Percentiles rank a stretch among this genome's conserved stretches.
Evolutionary conservation across 73 alveolate species (phyloP).

Genomic region (Paramecium sexaurelia): DNA sequence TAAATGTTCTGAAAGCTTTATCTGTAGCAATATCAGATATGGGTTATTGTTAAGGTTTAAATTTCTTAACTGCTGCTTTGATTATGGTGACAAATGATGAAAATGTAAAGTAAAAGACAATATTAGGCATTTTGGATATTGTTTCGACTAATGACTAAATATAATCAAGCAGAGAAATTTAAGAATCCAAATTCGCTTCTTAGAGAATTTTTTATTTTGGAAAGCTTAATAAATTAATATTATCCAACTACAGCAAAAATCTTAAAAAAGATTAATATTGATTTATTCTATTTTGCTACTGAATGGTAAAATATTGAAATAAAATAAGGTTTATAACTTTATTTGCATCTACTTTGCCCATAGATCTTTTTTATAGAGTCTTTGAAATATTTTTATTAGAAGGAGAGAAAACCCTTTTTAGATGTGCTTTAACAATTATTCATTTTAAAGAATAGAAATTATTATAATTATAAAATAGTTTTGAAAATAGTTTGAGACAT

Average conservation of each 20-base stretch:
- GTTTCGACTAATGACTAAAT: constrained; percentile 24
- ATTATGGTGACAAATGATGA: constrained; percentile 55
- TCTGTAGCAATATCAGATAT: constrained; percentile 14
- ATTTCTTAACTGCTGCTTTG: constrained; percentile 31
- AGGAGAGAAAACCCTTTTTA: constrained; percentile 34
- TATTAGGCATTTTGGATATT: constrained; percentile 57
- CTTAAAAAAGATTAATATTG: neutral
- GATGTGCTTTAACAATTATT: constrained; percentile 18
- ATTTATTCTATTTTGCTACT: constrained; percentile 41
- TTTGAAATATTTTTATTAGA: constrained; percentile 23
- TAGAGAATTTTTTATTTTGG: neutral
- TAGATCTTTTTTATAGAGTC: constrained; percentile 41
- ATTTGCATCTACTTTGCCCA: constrained; percentile 21
- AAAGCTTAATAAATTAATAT: neutral
- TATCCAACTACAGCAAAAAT: neutral
- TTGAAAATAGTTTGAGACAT: neutral
- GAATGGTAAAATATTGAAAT: constrained; percentile 9
- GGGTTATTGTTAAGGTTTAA: constrained; percentile 54
- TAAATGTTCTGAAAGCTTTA: constrained; percentile 31
- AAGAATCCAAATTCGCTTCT: neutral
- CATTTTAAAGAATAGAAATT: neutral
- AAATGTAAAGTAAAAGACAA: neutral
- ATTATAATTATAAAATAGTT: neutral
- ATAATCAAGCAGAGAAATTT: constrained; percentile 17
- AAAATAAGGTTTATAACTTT: neutral